phyloP scores from a whole-genome alignment of 2,329 filamentous ascomycete species.

The Botrytis elliptica region DNA sequence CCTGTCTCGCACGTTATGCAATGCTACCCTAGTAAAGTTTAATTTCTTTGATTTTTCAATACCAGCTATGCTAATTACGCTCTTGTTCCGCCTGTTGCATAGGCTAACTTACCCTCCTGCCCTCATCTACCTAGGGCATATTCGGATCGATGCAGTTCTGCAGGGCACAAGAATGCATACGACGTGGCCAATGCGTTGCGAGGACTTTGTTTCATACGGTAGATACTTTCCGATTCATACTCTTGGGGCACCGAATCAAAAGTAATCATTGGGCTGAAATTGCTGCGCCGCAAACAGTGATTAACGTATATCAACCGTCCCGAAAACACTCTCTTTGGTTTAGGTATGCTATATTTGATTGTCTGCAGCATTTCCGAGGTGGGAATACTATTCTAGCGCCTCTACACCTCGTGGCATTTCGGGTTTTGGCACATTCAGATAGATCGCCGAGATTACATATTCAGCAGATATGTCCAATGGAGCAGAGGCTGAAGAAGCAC shows the following conservation, averaged over 20 bases:
- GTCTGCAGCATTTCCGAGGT: not conserved
- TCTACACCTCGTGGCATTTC: conserved; percentile 1
- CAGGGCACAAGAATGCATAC: conserved; percentile 13
- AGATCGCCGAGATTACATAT: conserved; percentile 4
- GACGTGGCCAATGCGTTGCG: conserved; percentile 15
- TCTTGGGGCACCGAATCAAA: conserved; percentile 2
- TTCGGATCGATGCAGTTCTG: conserved; percentile 4
- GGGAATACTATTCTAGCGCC: not conserved
- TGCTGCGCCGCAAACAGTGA: not conserved
- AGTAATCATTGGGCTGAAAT: conserved; percentile 12
- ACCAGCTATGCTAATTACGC: not conserved
- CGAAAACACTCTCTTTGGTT: not conserved
- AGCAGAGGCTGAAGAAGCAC: not conserved
- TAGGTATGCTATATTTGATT: not conserved
- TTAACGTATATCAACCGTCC: not conserved
- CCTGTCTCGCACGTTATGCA: not conserved
- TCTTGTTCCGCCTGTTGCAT: not conserved
- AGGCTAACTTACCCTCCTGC: not conserved
- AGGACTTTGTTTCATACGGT: conserved; percentile 10
- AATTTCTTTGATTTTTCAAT: conserved; percentile 1
- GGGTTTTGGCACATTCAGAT: not conserved
- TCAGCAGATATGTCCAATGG: not conserved
- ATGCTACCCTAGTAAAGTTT: not conserved
- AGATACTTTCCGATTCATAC: not conserved
- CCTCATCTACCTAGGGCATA: not conserved